Conservation (phyloP, 192 early-diverging fungal species). For the Mycoemilia scoparia region DNA sequence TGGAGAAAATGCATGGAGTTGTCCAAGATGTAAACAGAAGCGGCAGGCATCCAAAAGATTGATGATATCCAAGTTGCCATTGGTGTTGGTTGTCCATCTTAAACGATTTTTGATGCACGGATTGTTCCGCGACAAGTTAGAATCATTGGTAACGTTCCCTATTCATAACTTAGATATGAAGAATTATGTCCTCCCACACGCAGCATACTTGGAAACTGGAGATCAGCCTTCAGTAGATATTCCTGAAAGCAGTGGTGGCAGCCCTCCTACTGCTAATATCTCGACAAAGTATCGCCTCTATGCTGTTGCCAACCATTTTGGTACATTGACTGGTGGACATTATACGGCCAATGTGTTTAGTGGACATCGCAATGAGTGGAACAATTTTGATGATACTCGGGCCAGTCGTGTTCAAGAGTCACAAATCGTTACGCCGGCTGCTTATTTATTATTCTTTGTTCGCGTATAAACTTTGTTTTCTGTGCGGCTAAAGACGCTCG, state of each 20-base stretch:
- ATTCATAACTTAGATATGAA: slow-evolving; percentile 41
- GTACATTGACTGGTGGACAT: slow-evolving; percentile 54
- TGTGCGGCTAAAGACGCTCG: too few relatives aligned
- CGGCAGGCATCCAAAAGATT: slow-evolving; percentile 61
- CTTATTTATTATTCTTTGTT: slow-evolving; percentile 26
- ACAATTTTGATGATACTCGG: slow-evolving; percentile 72
- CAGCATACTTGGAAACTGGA: not conserved
- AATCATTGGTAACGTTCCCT: slow-evolving; percentile 72
- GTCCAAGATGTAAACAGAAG: slow-evolving; percentile 58
- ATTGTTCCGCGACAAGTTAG: slow-evolving; percentile 84
- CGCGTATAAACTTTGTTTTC: slow-evolving; percentile 2
- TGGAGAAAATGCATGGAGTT: slow-evolving; percentile 81
- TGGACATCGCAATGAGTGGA: slow-evolving; percentile 48
- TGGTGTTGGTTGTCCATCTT: slow-evolving; percentile 80
- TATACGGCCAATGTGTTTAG: slow-evolving; percentile 57
- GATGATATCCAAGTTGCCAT: slow-evolving; percentile 60
- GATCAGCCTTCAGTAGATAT: not conserved
- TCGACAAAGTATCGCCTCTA: slow-evolving; percentile 55
- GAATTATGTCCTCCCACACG: slow-evolving; percentile 31
- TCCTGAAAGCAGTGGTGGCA: too few relatives aligned
- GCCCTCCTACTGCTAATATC: slow-evolving; percentile 3
- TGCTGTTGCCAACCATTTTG: slow-evolving; percentile 67
- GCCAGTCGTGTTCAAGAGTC: slow-evolving; percentile 20
- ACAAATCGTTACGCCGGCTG: slow-evolving; percentile 17
- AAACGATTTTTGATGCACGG: slow-evolving; percentile 88